Conservation (phyloP, 2,329 filamentous ascomycete species). For the Penicillium olsonii region DNA sequence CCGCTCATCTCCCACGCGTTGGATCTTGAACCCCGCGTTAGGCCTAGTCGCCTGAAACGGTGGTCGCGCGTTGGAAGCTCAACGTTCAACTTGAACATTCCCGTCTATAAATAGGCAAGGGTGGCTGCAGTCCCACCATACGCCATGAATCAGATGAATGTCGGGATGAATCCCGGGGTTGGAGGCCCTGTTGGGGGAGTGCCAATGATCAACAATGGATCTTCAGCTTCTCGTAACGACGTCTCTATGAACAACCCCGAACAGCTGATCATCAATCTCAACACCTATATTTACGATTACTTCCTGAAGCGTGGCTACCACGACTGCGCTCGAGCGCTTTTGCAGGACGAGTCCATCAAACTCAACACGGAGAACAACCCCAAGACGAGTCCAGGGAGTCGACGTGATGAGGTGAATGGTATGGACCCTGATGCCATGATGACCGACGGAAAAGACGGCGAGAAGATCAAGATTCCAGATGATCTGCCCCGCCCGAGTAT, state of each 20-base stretch:
- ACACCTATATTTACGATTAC: conserved; percentile 70
- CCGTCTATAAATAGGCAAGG: conserved; percentile 33
- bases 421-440: conserved; percentile 76
- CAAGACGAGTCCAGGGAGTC: conserved; percentile 69
- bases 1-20: conserved; percentile 16
- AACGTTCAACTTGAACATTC: conserved; percentile 29
- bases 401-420: conserved; percentile 72
- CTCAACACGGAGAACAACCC: conserved; percentile 58
- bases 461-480: conserved; percentile 71
- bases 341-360: conserved; percentile 61
- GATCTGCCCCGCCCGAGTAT: conserved; percentile 68
- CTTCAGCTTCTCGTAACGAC: conserved; percentile 46
- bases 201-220: conserved; percentile 57
- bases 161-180: conserved; percentile 58
- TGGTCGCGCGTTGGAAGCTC: conserved; percentile 35
- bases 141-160: conserved; percentile 59
- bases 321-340: conserved; percentile 76
- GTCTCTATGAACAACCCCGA: conserved; percentile 42
- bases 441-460: conserved; percentile 76
- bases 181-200: conserved; percentile 60
- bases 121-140: conserved; percentile 36
- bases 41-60: conserved; percentile 30
- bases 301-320: conserved; percentile 83
- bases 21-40: conserved; percentile 28
- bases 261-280: conserved; percentile 49